Base-by-base conservation (phyloP, 495 filamentous ascomycete species). In the Pyrenula massariospora region DNA sequence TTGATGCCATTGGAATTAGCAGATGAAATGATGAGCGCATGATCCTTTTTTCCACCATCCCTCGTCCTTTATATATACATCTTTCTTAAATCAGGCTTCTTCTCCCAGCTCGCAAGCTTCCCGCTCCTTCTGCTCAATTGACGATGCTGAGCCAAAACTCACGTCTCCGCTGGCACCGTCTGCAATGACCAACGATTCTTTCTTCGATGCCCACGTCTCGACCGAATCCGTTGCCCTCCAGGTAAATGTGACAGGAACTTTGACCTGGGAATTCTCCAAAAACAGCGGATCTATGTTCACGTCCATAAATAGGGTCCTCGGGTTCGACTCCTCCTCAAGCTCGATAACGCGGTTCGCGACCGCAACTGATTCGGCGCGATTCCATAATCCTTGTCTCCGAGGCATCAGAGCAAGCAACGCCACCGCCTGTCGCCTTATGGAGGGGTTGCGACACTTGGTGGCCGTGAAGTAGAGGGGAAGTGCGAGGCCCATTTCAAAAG, bases 361-460 rank as follows among this genome's bases (percentile, higher is more conserved):
- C 8, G 31, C 15, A 42, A 42, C 31, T 5, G 31, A 42, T 42
- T 42, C 31, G 31, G 50, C 47, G 21, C 57, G 57, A 31, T 61
- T 65, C 23, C 64, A 63, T 10, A 71, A 62, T 0, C 66, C 66
- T 54, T 69, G 66, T 22, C 67, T 52, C 0, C 50, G 60, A 3
- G 65, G 66, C 2, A 62, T 58, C n/a, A 49, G 56, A 2, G 50
- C 61, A n/a, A 71, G 54, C 22, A 71, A 51, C 2, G 56, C 48
- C 1, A 71, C 22, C n/a, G 70, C 67, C 36, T 54, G 53, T 10
- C 67, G 64, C 1, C 70, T 57, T 15, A 66, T 51, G 5, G 8
- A 21, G 0, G 65, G 64, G 1, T 69, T 59, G 1, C 67, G 68
- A 52, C 70, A 71, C 59, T 62, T 63, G 2, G 68, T 53, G 1